Evolutionary conservation across 108 stramenopile species (phyloP).

Genomic region (Cyclotella atomus): DNA sequence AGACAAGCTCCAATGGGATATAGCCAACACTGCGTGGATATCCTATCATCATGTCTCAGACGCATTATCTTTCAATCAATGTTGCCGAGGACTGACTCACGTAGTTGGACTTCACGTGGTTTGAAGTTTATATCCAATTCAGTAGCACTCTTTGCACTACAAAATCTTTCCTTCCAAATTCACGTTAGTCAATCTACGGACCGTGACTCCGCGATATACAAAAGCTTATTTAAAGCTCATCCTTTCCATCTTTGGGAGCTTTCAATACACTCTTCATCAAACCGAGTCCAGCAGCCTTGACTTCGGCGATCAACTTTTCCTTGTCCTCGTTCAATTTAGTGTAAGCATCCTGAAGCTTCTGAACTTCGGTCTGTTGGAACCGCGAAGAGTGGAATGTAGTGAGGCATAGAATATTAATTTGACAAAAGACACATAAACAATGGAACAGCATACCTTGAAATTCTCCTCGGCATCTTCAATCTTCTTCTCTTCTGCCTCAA

Average conservation of each 20-base stretch:
- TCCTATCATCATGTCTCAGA: background rate
- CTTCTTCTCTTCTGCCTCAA: constrained; percentile 68
- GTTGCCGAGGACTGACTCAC: background rate
- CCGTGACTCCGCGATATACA: background rate
- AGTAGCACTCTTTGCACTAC: background rate
- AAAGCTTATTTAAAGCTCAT: constrained; percentile 9
- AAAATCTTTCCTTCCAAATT: background rate
- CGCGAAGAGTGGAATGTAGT: too few species aligned
- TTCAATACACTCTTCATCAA: constrained; percentile 86
- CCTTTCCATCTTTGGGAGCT: constrained; percentile 36
- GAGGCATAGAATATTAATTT: too few species aligned
- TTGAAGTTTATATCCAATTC: background rate
- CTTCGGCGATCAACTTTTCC: constrained; percentile 70
- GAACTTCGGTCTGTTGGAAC: constrained; percentile 57
- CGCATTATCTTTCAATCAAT: background rate
- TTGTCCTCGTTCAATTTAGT: constrained; percentile 64
- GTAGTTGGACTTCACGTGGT: background rate
- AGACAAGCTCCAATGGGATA: background rate
- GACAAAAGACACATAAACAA: too few species aligned
- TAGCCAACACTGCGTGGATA: background rate
- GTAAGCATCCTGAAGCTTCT: constrained; percentile 71
- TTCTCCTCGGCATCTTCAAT: constrained; percentile 52
- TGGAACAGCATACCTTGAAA: too few species aligned
- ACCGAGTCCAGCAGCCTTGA: constrained; percentile 86
- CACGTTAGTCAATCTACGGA: background rate